Percentiles rank a stretch among this genome's conserved stretches.
These are phyloP conservation scores for Mycena kentingensis DNA, from an alignment of 768 basidiomycete genomes.

Conservation along the genomic window DNA sequence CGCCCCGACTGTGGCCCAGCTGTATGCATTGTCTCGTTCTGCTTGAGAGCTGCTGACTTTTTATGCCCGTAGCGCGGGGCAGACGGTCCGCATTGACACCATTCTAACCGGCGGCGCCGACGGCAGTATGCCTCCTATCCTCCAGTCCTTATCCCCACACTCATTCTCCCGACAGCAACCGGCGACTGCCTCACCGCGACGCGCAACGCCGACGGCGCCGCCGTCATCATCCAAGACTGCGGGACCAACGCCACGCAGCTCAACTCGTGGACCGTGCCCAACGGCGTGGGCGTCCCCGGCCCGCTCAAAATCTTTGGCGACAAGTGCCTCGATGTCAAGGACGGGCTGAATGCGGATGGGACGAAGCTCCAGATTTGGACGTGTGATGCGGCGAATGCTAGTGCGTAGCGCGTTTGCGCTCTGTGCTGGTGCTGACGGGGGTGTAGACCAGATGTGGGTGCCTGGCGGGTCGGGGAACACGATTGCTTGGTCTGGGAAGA, in stretches of 20 bases:
- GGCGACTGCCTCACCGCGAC: conserved; percentile 3
- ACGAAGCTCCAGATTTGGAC: conserved; percentile 30
- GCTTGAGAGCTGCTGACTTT: background rate
- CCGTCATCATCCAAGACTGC: conserved; percentile 9
- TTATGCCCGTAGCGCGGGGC: conserved; percentile 3
- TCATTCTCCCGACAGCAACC: background rate
- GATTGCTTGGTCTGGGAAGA: conserved; percentile 10
- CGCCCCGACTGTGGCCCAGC: conserved; percentile 1
- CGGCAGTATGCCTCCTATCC: background rate
- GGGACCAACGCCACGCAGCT: background rate
- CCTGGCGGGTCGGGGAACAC: conserved; percentile 2
- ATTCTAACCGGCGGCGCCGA: background rate
- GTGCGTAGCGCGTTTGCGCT: background rate
- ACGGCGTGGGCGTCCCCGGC: background rate
- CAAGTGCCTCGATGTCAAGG: conserved; percentile 23
- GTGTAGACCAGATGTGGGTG: conserved; percentile 14
- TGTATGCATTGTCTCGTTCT: conserved; percentile 5
- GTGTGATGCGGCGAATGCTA: conserved; percentile 18
- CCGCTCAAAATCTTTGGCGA: conserved; percentile 11
- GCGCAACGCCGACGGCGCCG: conserved; percentile 8
- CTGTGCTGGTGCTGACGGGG: too few species aligned
- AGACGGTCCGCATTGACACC: conserved; percentile 3
- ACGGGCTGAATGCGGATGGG: conserved; percentile 25
- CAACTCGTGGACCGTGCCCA: conserved; percentile 12
- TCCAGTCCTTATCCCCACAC: background rate